Conservation (phyloP, 2,329 filamentous ascomycete species). For the Beauveria australis region DNA sequence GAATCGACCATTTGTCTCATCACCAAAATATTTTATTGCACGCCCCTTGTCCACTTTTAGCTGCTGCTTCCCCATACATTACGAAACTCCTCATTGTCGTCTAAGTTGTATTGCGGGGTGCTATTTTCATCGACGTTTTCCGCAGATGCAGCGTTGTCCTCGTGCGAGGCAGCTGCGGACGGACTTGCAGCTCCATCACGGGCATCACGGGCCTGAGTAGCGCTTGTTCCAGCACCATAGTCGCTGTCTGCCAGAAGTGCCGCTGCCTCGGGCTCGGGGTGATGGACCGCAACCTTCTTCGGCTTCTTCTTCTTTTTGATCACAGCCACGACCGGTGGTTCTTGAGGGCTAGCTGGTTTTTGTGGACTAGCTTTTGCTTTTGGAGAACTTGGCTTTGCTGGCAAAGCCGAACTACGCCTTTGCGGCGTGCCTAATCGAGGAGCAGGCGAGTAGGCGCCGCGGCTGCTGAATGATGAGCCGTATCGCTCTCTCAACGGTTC, state of each 20-base stretch:
- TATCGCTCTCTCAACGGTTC: slow-evolving; percentile 66
- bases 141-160: slow-evolving; percentile 8
- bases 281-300: slow-evolving; percentile 26
- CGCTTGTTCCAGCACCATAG: slow-evolving; percentile 2
- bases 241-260: slow-evolving; percentile 19
- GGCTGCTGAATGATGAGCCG: slow-evolving; percentile 24
- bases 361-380: slow-evolving; percentile 19
- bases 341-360: slow-evolving; percentile 17
- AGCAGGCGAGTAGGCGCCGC: slow-evolving; percentile 21
- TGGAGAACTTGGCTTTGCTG: slow-evolving; percentile 10
- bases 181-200: slow-evolving; percentile 18
- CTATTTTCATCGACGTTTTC: slow-evolving; percentile 10
- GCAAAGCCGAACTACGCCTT: slow-evolving; percentile 12
- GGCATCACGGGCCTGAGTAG: slow-evolving; percentile 15
- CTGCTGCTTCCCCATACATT: slow-evolving; percentile 34
- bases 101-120: slow-evolving; percentile 21
- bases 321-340: slow-evolving; percentile 23
- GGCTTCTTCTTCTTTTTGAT: slow-evolving; percentile 32
- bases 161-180: background rate
- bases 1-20: background rate
- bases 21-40: background rate
- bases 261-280: slow-evolving; percentile 24
- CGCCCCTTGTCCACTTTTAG: background rate
- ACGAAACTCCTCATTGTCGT: slow-evolving; percentile 35
- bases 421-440: slow-evolving; percentile 9